A percentile compares a stretch with the other conserved stretches of the same genome.
These are phyloP conservation scores for Inga oerstediana DNA, from an alignment of 306 rosid genomes.

Conservation along the genomic window DNA sequence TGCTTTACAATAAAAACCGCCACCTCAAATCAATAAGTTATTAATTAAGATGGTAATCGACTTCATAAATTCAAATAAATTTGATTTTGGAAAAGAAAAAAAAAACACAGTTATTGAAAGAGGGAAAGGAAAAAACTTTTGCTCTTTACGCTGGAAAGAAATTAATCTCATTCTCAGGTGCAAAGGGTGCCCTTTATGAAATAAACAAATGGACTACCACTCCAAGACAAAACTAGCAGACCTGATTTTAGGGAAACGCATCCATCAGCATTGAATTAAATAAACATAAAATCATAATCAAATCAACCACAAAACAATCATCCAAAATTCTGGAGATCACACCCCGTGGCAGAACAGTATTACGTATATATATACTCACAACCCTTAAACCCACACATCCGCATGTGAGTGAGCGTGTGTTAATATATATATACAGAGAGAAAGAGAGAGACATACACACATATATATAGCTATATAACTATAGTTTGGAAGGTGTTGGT, in stretches of 20 bases:
- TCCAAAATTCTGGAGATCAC: slow-evolving; percentile 10
- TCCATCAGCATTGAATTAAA: not conserved
- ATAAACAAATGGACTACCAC: too few species aligned
- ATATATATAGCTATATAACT: too few species aligned
- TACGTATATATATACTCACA: not conserved
- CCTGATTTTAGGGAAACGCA: slow-evolving; percentile 13
- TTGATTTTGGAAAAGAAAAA: too few species aligned
- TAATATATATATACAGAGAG: not conserved
- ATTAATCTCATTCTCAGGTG: too few species aligned
- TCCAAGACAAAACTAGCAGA: not conserved
- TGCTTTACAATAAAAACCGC: too few species aligned
- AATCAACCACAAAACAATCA: not conserved
- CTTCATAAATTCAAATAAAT: too few species aligned
- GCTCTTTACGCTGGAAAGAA: too few species aligned
- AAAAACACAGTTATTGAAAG: too few species aligned
- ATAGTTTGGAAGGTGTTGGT: not conserved
- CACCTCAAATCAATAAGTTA: too few species aligned
- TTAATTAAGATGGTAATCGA: too few species aligned
- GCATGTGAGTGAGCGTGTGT: not conserved
- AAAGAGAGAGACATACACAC: not conserved
- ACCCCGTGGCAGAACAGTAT: slow-evolving; percentile 1
- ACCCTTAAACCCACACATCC: not conserved
- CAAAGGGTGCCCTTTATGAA: too few species aligned
- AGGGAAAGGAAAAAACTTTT: too few species aligned
- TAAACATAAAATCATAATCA: not conserved